phyloP scores from a whole-genome alignment of 2,329 filamentous ascomycete species.

The Calonectria multiphialidica region DNA sequence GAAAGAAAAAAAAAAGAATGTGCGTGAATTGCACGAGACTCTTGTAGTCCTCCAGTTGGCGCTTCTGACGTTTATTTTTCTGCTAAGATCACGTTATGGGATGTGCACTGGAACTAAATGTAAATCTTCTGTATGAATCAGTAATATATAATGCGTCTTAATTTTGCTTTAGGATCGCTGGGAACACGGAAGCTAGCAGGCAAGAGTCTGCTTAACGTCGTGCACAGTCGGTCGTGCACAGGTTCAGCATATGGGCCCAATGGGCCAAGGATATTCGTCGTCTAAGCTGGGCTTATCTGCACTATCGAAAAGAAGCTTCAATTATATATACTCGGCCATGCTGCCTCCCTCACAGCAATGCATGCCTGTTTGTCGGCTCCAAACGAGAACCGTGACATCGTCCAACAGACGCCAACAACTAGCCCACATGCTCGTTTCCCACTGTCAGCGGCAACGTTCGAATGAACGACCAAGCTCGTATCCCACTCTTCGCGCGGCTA shows the following conservation, averaged over 20 bases:
- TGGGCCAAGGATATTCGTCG: not conserved
- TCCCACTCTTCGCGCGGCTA: not conserved
- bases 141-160: too few relatives aligned
- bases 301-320: not conserved
- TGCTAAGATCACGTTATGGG: too few relatives aligned
- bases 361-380: not conserved
- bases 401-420: not conserved
- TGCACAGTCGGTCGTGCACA: not conserved
- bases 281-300: too few relatives aligned
- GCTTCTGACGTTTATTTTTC: too few relatives aligned
- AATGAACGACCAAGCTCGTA: not conserved
- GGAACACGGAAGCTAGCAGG: not conserved
- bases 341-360: too few relatives aligned
- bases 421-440: not conserved
- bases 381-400: not conserved
- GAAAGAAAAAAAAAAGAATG: too few relatives aligned
- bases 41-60: too few relatives aligned
- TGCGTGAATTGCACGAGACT: too few relatives aligned
- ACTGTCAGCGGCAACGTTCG: not conserved
- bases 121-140: too few relatives aligned
- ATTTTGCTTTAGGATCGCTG: not conserved
- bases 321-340: not conserved
- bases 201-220: not conserved
- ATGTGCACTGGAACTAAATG: too few relatives aligned
- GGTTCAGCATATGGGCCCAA: not conserved